Percentiles rank a stretch among this genome's conserved stretches.
Conservation (phyloP, 2,329 filamentous ascomycete genomes). For the Ophiognomonia clavigignenti-juglandacearum region DNA sequence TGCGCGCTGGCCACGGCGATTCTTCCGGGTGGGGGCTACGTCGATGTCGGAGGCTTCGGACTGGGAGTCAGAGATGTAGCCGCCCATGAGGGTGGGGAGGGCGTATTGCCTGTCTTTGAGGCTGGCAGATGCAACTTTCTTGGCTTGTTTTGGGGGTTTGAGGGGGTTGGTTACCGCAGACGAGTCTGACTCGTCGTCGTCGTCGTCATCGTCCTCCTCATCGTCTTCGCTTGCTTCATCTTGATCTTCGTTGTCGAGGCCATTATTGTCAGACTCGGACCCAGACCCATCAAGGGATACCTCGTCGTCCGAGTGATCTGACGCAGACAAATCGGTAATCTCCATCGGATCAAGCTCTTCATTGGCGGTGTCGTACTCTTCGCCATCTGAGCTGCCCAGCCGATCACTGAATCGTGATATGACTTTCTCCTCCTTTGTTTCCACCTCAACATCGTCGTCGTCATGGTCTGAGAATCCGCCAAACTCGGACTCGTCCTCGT, state of each 20-base stretch:
- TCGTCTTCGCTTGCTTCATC: slow-evolving; percentile 10
- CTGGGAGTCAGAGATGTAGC: slow-evolving; percentile 74
- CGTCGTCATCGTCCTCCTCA: slow-evolving; percentile 2
- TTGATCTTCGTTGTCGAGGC: slow-evolving; percentile 11
- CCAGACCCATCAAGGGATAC: slow-evolving; percentile 25
- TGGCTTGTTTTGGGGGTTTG: slow-evolving; percentile 24
- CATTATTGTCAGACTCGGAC: too few relatives aligned
- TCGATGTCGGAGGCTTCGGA: slow-evolving; percentile 62
- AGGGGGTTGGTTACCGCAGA: slow-evolving; percentile 17
- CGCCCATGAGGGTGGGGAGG: slow-evolving; percentile 71
- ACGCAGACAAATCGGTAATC: slow-evolving; percentile 18
- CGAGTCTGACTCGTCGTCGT: slow-evolving; percentile 7
- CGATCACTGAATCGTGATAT: slow-evolving; percentile 11
- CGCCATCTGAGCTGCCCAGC: slow-evolving; percentile 15
- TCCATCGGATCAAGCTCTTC: slow-evolving; percentile 16
- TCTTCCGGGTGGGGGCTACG: slow-evolving; percentile 58
- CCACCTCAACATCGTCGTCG: slow-evolving; percentile 29
- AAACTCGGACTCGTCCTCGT: slow-evolving; percentile 31
- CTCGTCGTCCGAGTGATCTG: slow-evolving; percentile 15
- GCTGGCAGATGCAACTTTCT: slow-evolving; percentile 18
- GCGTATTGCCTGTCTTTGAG: slow-evolving; percentile 53
- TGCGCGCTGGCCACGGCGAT: slow-evolving; percentile 71
- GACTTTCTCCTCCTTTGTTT: slow-evolving; percentile 28
- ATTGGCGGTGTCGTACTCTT: slow-evolving; percentile 16
- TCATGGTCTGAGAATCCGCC: slow-evolving; percentile 34